Evolutionary conservation across 345 rosid species (phyloP).

Genomic region (Xanthoceras sorbifolium): DNA sequence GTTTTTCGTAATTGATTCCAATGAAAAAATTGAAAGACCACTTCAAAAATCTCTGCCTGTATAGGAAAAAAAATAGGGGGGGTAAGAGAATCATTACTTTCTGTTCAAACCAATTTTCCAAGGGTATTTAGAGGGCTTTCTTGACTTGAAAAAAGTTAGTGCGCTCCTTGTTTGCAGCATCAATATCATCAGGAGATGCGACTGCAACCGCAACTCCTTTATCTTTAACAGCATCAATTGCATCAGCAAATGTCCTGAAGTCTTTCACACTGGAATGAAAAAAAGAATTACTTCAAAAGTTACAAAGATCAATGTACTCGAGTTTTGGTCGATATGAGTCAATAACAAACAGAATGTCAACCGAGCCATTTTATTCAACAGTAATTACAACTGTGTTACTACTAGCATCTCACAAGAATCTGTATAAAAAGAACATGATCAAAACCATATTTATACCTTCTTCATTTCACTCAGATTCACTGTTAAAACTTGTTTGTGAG

Average conservation of each 20-base stretch:
- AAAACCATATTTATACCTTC: no score
- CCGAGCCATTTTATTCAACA: background rate
- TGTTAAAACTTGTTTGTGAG: background rate
- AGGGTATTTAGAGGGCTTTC: conserved; percentile 53
- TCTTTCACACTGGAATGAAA: conserved; percentile 57
- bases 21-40: background rate
- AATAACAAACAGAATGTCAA: background rate
- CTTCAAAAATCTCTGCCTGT: background rate
- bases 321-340: background rate
- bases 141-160: conserved; percentile 64
- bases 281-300: background rate
- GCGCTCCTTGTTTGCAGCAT: conserved; percentile 64
- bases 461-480: background rate
- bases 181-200: conserved; percentile 76
- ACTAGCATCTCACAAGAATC: background rate
- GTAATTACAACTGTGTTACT: background rate
- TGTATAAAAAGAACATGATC: no score
- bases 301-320: background rate
- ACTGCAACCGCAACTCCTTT: conserved; percentile 80
- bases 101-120: background rate
- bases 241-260: conserved; percentile 78
- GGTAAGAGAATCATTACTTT: background rate
- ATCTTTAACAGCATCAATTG: conserved; percentile 62
- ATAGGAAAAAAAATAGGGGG: background rate
- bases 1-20: background rate